phyloP scores from a whole-genome alignment of 1,139 yeast species.

The Candida sp. region DNA sequence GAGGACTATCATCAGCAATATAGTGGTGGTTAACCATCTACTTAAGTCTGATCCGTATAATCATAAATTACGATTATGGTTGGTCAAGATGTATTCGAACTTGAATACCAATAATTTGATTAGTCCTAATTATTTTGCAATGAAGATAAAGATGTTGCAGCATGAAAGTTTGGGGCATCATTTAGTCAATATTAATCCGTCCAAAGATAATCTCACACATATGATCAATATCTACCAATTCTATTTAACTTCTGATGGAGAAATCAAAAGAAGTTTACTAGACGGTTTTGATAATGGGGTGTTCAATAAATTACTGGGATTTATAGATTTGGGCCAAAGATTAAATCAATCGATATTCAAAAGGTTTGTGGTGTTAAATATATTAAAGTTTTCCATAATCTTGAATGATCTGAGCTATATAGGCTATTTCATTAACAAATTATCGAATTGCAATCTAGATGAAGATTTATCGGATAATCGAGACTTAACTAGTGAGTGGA shows the following conservation, averaged over 20 bases:
- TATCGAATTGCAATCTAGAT: slow-evolving; percentile 9
- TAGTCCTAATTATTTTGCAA: slow-evolving; percentile 42
- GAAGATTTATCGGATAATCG: slow-evolving; percentile 39
- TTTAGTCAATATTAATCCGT: slow-evolving; percentile 46
- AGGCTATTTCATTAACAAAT: slow-evolving; percentile 20
- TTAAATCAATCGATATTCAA: slow-evolving; percentile 37
- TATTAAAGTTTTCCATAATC: slow-evolving; percentile 33
- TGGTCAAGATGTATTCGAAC: slow-evolving; percentile 59
- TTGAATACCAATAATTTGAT: slow-evolving; percentile 57
- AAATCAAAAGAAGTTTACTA: slow-evolving; percentile 43
- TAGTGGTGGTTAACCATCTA: slow-evolving; percentile 47
- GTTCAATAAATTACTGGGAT: slow-evolving; percentile 60
- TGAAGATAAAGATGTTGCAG: slow-evolving; percentile 76
- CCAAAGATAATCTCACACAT: slow-evolving; percentile 20
- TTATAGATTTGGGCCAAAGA: slow-evolving; percentile 48
- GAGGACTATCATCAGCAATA: slow-evolving; percentile 22
- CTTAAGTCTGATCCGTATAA: slow-evolving; percentile 55
- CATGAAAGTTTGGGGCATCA: slow-evolving; percentile 69
- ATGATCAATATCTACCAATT: slow-evolving; percentile 36
- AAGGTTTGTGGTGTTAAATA: slow-evolving; percentile 28
- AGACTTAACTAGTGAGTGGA: slow-evolving; percentile 47
- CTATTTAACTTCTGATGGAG: slow-evolving; percentile 50
- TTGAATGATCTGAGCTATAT: slow-evolving; percentile 30
- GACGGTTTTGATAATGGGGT: slow-evolving; percentile 53
- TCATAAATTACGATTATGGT: slow-evolving; percentile 67